A percentile compares a stretch with the other conserved stretches of the same genome.
Evolutionary conservation across 2,329 filamentous ascomycete genomes (phyloP).

Genomic region (Fusarium citri): DNA sequence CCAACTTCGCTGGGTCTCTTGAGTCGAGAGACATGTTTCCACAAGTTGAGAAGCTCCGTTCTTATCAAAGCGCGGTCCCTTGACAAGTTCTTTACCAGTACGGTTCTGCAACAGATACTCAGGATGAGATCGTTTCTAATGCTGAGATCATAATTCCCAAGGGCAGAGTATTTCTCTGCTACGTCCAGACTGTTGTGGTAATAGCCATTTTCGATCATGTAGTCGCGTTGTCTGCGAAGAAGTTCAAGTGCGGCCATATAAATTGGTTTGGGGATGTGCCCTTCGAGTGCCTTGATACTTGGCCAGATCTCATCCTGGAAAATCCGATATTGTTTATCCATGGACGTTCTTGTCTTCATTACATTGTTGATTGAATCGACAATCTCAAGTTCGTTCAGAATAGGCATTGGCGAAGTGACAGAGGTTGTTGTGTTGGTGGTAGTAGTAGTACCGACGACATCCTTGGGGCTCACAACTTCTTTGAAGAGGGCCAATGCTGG

Average conservation of each 20-base stretch:
- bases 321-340: slow-evolving; percentile 35
- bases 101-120: slow-evolving; percentile 47
- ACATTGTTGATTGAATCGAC: slow-evolving; percentile 48
- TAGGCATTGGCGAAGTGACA: not conserved
- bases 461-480: slow-evolving; percentile 48
- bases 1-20: slow-evolving; percentile 45
- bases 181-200: slow-evolving; percentile 41
- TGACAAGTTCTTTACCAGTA: slow-evolving; percentile 25
- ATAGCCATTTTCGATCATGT: slow-evolving; percentile 33
- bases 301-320: slow-evolving; percentile 50
- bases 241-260: slow-evolving; percentile 40
- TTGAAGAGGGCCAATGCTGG: slow-evolving; percentile 52
- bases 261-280: slow-evolving; percentile 47
- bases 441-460: slow-evolving; percentile 2
- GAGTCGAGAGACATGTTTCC: slow-evolving; percentile 54
- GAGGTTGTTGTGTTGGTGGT: not conserved
- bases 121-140: slow-evolving; percentile 49
- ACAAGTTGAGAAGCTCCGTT: slow-evolving; percentile 50
- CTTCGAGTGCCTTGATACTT: slow-evolving; percentile 43
- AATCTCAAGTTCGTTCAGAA: slow-evolving; percentile 48
- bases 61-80: slow-evolving; percentile 35
- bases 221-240: slow-evolving; percentile 34
- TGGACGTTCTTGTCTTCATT: slow-evolving; percentile 11
- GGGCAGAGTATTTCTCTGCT: slow-evolving; percentile 39
- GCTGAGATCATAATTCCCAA: slow-evolving; percentile 47